Percentiles rank a stretch among this genome's conserved stretches.
Evolutionary conservation across 148 eudicot species (phyloP).

Genomic region (Agrostemma githago): DNA sequence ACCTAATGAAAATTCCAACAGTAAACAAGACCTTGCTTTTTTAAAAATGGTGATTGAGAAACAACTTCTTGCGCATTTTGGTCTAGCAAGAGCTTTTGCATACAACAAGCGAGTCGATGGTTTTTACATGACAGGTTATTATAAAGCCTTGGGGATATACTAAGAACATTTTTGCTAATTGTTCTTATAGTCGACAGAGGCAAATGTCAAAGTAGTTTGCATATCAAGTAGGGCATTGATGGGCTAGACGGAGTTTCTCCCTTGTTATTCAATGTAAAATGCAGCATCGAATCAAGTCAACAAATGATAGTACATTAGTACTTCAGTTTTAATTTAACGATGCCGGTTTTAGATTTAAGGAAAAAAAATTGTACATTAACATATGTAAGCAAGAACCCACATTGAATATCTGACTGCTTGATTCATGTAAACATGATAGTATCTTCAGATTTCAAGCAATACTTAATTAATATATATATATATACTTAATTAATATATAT

Average conservation of each 20-base stretch:
- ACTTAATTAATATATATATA: not conserved
- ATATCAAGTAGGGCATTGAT: constrained; percentile 87
- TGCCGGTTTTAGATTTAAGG: no score
- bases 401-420: not conserved
- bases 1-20: constrained; percentile 44
- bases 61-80: constrained; percentile 72
- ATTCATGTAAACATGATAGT: not conserved
- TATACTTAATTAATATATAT: not conserved
- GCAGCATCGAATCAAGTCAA: constrained; percentile 63
- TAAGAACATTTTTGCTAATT: constrained; percentile 83
- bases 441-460: not conserved
- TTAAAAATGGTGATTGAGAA: constrained; percentile 79
- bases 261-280: constrained; percentile 59
- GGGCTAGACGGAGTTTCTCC: constrained; percentile 98
- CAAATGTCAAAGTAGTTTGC: constrained; percentile 69
- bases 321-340: no score
- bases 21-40: constrained; percentile 72
- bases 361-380: no score
- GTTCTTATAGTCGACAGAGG: constrained; percentile 84
- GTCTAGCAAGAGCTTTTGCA: constrained; percentile 67
- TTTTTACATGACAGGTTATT: constrained; percentile 89
- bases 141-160: constrained; percentile 65
- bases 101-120: constrained; percentile 95
- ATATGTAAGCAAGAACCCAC: no score
- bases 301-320: constrained; percentile 43